Evolutionary conservation across 2,329 filamentous ascomycete genomes (phyloP).

Genomic region (Esteya vermicola): DNA sequence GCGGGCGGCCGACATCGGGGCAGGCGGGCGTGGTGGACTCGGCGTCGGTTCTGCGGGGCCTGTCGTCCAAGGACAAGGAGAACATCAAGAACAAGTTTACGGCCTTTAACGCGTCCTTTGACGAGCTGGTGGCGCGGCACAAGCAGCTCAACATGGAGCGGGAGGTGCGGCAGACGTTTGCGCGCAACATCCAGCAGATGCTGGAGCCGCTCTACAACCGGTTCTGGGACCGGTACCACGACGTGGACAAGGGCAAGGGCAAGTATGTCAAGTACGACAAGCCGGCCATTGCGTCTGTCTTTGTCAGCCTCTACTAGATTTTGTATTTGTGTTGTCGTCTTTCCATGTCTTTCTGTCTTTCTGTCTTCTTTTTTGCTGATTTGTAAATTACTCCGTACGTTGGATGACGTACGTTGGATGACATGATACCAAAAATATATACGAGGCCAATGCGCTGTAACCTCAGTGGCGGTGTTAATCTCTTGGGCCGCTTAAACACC

Average conservation of each 20-base stretch:
- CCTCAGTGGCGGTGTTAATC: no score
- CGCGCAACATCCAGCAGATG: constrained; percentile 75
- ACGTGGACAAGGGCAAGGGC: constrained; percentile 92
- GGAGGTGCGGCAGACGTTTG: constrained; percentile 70
- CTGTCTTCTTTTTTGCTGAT: no score
- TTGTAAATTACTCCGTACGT: no score
- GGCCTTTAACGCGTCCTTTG: constrained; percentile 79
- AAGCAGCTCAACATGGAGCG: constrained; percentile 79
- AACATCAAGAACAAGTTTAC: constrained; percentile 93
- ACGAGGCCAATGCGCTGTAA: no score
- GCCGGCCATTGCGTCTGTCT: constrained; percentile 55
- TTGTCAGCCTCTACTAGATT: constrained; percentile 33
- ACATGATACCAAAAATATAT: no score
- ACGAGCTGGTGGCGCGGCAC: constrained; percentile 73
- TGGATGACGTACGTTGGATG: no score
- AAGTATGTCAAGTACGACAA: constrained; percentile 99
- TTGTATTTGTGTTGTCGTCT: no score
- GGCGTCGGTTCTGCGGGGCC: constrained; percentile 65
- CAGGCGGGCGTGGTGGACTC: constrained; percentile 60
- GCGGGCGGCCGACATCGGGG: constrained; percentile 52
- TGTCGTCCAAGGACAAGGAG: constrained; percentile 86
- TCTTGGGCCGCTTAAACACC: no score
- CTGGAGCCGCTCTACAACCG: constrained; percentile 88
- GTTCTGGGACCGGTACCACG: constrained; percentile 95
- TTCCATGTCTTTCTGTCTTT: background rate